Evolutionary conservation across 306 rosid species (phyloP).

Genomic region (Sesbania bispinosa): DNA sequence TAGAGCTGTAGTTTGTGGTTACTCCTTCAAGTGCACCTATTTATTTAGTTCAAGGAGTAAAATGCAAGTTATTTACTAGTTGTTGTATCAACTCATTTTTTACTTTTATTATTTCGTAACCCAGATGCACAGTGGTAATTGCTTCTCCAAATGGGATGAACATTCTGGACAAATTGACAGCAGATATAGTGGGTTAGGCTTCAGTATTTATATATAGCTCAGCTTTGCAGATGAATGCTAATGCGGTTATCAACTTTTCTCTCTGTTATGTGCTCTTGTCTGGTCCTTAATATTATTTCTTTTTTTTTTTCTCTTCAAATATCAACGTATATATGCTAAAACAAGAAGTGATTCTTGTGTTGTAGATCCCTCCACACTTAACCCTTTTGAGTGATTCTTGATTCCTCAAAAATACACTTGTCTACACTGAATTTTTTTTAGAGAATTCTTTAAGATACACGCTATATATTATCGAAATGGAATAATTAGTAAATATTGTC

Average conservation of each 20-base stretch:
- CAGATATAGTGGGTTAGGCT: slow-evolving; percentile 34
- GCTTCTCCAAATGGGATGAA: slow-evolving; percentile 40
- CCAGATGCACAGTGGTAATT: slow-evolving; percentile 48
- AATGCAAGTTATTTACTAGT: too few species aligned
- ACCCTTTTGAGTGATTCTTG: too few species aligned
- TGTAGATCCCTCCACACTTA: too few species aligned
- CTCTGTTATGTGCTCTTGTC: not conserved
- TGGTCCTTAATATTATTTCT: not conserved
- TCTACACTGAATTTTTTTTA: too few species aligned
- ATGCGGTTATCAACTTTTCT: not conserved
- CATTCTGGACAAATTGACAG: slow-evolving; percentile 39
- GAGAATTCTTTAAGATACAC: too few species aligned
- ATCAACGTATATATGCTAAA: too few species aligned
- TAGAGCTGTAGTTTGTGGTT: not conserved
- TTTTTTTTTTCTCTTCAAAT: too few species aligned
- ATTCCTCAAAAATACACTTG: too few species aligned
- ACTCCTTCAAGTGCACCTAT: not conserved
- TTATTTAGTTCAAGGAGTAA: too few species aligned
- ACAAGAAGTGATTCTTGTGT: too few species aligned
- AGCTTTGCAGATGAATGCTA: not conserved
- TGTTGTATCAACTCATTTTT: not conserved
- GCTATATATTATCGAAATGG: too few species aligned
- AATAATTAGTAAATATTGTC: too few species aligned
- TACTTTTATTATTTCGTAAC: not conserved
- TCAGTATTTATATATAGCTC: slow-evolving; percentile 3